These are phyloP conservation scores for Talaromyces sp. DNA, from an alignment of 2,329 filamentous ascomycete genomes.

Conservation along the genomic window DNA sequence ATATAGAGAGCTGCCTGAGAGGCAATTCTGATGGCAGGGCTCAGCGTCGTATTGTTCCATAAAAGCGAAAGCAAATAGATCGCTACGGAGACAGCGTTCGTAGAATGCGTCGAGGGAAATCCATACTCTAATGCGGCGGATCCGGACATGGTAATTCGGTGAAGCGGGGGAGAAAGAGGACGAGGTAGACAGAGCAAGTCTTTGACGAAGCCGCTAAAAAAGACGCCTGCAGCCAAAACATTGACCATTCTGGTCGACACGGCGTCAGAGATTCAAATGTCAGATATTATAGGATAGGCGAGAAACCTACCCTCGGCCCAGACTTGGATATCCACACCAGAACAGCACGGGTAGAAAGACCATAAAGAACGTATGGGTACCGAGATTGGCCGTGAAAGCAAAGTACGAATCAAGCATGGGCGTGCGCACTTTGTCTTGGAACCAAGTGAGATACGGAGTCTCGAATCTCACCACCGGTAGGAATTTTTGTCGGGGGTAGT, in stretches of 20 bases:
- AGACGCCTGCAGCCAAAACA: conserved; percentile 72
- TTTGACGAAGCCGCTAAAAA: conserved; percentile 89
- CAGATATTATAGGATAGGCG: neutral
- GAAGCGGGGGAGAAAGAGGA: conserved; percentile 83
- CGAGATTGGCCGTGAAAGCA: conserved; percentile 89
- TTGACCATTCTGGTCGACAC: conserved; percentile 52
- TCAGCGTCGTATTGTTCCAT: conserved; percentile 58
- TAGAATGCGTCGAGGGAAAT: conserved; percentile 94
- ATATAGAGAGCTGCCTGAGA: conserved; percentile 70
- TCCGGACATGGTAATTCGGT: conserved; percentile 95
- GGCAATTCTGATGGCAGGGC: conserved; percentile 53
- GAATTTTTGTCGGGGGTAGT: conserved; percentile 70
- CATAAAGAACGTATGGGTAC: conserved; percentile 99
- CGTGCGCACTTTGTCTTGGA: conserved; percentile 75
- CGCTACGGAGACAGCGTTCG: conserved; percentile 91
- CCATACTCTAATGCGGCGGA: conserved; percentile 94
- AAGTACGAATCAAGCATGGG: conserved; percentile 93
- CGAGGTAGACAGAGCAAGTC: conserved; percentile 89
- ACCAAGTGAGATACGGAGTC: conserved; percentile 83
- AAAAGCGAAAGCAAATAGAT: conserved; percentile 74
- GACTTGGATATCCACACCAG: conserved; percentile 83
- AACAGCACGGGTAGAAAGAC: conserved; percentile 88
- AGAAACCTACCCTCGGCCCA: conserved; percentile 78
- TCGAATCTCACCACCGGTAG: conserved; percentile 90
- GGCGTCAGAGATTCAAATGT: conserved; percentile 1